Evolutionary conservation across 768 basidiomycete species (phyloP).

Genomic region (Crepidotus variabilis): DNA sequence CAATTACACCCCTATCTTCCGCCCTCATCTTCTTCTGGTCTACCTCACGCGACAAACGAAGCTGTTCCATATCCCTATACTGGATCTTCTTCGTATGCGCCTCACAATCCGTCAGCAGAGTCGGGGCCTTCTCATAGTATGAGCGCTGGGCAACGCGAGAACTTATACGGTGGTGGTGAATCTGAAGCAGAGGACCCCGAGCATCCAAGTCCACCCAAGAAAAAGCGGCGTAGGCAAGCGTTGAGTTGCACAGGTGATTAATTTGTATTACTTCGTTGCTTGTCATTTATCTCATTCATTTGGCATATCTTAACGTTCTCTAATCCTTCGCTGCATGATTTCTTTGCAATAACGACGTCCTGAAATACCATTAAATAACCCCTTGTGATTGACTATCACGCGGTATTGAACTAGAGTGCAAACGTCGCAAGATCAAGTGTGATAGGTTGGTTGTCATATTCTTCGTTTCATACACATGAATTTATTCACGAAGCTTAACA

Average conservation of each 20-base stretch:
- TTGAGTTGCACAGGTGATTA: slow-evolving; percentile 79
- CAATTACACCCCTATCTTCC: slow-evolving; percentile 65
- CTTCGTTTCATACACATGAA: slow-evolving; percentile 3
- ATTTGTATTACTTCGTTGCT: slow-evolving; percentile 19
- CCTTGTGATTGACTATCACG: too few relatives aligned
- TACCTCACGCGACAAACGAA: slow-evolving; percentile 21
- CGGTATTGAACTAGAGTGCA: slow-evolving; percentile 54
- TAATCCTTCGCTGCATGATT: background rate
- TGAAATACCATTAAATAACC: too few relatives aligned
- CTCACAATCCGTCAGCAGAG: slow-evolving; percentile 10
- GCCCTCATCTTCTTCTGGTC: slow-evolving; percentile 35
- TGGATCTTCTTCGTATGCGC: slow-evolving; percentile 8
- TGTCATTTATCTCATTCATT: background rate
- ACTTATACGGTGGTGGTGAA: slow-evolving; percentile 36
- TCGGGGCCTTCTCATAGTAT: slow-evolving; percentile 10
- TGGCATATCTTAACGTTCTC: background rate
- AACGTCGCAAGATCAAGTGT: slow-evolving; percentile 84
- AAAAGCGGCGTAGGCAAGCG: slow-evolving; percentile 79
- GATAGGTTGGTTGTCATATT: slow-evolving; percentile 56
- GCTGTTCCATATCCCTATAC: slow-evolving; percentile 12
- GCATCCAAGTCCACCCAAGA: slow-evolving; percentile 65
- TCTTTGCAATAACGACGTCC: too few relatives aligned
- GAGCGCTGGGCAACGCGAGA: slow-evolving; percentile 25
- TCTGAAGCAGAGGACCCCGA: slow-evolving; percentile 56
- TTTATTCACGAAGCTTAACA: slow-evolving; percentile 18